A percentile compares a stretch with the other conserved stretches of the same genome.
Conservation (phyloP, 306 rosid species). For the Pyrus communis region DNA sequence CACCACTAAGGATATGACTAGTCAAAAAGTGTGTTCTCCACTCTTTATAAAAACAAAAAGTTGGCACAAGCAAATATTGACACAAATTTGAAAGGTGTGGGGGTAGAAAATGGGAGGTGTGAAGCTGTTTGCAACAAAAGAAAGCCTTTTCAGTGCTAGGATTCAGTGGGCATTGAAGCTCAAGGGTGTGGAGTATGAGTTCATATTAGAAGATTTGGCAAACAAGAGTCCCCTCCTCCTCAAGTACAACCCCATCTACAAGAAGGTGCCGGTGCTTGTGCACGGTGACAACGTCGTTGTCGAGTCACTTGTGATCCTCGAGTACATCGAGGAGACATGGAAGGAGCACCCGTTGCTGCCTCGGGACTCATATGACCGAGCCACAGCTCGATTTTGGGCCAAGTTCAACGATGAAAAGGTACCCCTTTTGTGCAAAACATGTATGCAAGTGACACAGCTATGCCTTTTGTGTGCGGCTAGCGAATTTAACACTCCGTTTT, state of each 20-base stretch:
- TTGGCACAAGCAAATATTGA: not conserved
- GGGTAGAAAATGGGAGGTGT: conserved; percentile 23
- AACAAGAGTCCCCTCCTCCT: conserved; percentile 40
- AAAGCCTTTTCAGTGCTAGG: conserved; percentile 35
- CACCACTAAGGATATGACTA: too few relatives aligned
- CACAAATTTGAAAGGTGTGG: not conserved
- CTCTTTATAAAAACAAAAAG: not conserved
- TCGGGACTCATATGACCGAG: conserved; percentile 18
- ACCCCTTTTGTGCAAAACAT: not conserved
- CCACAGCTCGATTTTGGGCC: conserved; percentile 48
- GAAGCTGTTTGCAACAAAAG: conserved; percentile 28
- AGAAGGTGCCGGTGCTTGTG: conserved; percentile 37
- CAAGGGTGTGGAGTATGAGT: conserved; percentile 43
- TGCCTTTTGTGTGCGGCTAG: too few relatives aligned
- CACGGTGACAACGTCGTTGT: conserved; percentile 24
- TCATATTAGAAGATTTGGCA: conserved; percentile 24
- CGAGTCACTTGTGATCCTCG: conserved; percentile 46
- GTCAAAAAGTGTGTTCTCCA: not conserved
- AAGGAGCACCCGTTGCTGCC: conserved; percentile 36
- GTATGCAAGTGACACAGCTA: not conserved
- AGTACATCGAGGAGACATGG: conserved; percentile 49
- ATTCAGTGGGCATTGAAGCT: conserved; percentile 41
- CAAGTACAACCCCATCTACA: conserved; percentile 41
- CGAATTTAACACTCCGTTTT: too few relatives aligned
- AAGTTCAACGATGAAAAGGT: conserved; percentile 42